Percentiles rank a stretch among this genome's conserved stretches.
These are phyloP conservation scores for Solanum peruvianum DNA, from an alignment of 257 asterid species.

Conservation along the genomic window DNA sequence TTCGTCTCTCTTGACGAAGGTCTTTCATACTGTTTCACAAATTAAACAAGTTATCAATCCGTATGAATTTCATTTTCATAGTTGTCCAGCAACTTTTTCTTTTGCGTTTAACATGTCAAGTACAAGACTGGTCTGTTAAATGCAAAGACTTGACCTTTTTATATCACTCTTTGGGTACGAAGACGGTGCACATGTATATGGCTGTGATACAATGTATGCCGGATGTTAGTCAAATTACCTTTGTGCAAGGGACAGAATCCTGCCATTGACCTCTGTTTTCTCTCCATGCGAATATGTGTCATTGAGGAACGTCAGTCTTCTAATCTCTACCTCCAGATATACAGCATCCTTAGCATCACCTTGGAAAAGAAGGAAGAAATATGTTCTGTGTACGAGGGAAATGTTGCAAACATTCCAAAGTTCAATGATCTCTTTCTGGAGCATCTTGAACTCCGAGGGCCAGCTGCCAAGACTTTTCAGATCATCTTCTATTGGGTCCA, in stretches of 20 bases:
- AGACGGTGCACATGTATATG: not conserved
- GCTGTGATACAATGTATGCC: not conserved
- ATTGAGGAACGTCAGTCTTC: slow-evolving; percentile 67
- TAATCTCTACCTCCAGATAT: slow-evolving; percentile 75
- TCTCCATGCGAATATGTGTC: slow-evolving; percentile 50
- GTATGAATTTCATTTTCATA: not conserved
- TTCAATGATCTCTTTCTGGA: slow-evolving; percentile 60
- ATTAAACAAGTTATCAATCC: not conserved
- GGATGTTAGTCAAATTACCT: slow-evolving; percentile 30
- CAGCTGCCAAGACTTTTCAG: slow-evolving; percentile 37
- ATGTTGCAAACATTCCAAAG: slow-evolving; percentile 82
- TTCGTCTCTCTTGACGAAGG: slow-evolving; percentile 62
- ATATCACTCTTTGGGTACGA: not conserved
- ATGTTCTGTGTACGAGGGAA: slow-evolving; percentile 77
- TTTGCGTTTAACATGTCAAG: not conserved
- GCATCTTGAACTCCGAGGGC: slow-evolving; percentile 72
- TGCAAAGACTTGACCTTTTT: not conserved
- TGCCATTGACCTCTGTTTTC: slow-evolving; percentile 52
- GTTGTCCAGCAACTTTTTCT: not conserved
- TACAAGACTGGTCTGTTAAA: not conserved
- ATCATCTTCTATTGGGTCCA: slow-evolving; percentile 74
- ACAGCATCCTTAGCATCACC: slow-evolving; percentile 87
- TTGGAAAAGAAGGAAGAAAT: slow-evolving; percentile 72
- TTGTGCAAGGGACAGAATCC: slow-evolving; percentile 35
- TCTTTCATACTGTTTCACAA: slow-evolving; percentile 44